A percentile compares a stretch with the other conserved stretches of the same genome.
phyloP scores from a whole-genome alignment of 2,329 filamentous ascomycete genomes.

The Fusarium lyarnte region DNA sequence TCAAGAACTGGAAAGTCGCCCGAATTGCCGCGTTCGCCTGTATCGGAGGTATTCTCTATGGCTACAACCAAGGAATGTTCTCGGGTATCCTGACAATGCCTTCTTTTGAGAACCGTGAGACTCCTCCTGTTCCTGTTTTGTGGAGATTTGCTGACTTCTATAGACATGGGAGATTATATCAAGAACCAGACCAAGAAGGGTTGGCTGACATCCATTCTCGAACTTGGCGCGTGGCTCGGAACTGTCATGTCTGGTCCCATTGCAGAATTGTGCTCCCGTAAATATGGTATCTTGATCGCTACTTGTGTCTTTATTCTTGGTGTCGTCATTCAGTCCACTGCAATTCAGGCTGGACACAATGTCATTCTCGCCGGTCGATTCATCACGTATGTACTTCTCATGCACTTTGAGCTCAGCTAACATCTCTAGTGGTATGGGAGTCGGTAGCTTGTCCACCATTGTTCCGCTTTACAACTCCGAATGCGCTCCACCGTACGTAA shows the following conservation, averaged over 20 bases:
- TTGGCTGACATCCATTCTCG: conserved; percentile 74
- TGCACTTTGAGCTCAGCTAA: background rate
- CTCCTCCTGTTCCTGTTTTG: too few species aligned
- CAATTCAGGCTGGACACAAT: conserved; percentile 63
- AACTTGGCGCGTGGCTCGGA: conserved; percentile 82
- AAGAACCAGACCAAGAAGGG: conserved; percentile 65
- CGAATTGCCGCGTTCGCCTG: conserved; percentile 70
- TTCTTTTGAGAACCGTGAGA: conserved; percentile 61
- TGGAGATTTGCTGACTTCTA: background rate
- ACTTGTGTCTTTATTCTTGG: conserved; percentile 75
- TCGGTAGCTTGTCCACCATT: conserved; percentile 75
- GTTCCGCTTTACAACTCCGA: conserved; percentile 65
- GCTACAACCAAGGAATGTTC: conserved; percentile 75
- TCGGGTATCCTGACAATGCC: conserved; percentile 71
- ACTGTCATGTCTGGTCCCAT: conserved; percentile 75
- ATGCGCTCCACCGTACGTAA: conserved; percentile 53
- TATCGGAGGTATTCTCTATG: conserved; percentile 70
- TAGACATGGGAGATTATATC: conserved; percentile 66
- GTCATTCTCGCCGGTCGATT: conserved; percentile 77
- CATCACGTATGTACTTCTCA: conserved; percentile 60
- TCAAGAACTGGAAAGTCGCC: conserved; percentile 70
- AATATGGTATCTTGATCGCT: conserved; percentile 74
- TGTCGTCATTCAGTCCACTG: conserved; percentile 73
- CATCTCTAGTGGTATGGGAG: conserved; percentile 65
- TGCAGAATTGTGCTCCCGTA: conserved; percentile 75